These are phyloP conservation scores for Aspergillus puulaauensis DNA, from an alignment of 2,329 filamentous ascomycete species.

Conservation along the genomic window DNA sequence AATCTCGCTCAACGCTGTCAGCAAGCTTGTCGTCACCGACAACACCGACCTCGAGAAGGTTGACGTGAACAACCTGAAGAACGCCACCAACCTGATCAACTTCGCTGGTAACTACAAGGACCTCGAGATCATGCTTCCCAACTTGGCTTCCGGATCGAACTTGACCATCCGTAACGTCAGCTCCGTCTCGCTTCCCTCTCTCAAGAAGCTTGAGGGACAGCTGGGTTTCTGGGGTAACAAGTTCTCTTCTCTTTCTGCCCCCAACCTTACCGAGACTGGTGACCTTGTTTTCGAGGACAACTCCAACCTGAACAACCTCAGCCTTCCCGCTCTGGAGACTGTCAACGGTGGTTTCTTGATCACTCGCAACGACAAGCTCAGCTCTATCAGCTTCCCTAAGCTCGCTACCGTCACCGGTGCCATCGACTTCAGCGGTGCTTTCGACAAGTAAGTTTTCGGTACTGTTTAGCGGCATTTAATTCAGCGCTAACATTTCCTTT, in stretches of 20 bases:
- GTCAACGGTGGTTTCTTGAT: slow-evolving; percentile 80
- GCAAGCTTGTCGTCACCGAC: slow-evolving; percentile 81
- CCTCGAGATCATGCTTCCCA: slow-evolving; percentile 71
- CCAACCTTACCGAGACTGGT: slow-evolving; percentile 49
- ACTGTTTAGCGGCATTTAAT: background rate
- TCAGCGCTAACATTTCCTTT: slow-evolving; percentile 26
- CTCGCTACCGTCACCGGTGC: slow-evolving; percentile 74
- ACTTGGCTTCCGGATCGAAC: slow-evolving; percentile 75
- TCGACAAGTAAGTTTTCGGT: slow-evolving; percentile 66
- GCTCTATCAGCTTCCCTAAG: slow-evolving; percentile 63
- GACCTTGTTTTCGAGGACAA: slow-evolving; percentile 60
- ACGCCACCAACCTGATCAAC: slow-evolving; percentile 68
- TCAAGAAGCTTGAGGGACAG: slow-evolving; percentile 72
- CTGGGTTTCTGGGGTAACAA: slow-evolving; percentile 80
- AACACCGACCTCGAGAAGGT: slow-evolving; percentile 77
- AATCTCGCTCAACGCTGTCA: slow-evolving; percentile 74
- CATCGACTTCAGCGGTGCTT: slow-evolving; percentile 81
- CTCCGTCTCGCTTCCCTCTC: slow-evolving; percentile 69
- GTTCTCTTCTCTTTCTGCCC: slow-evolving; percentile 44
- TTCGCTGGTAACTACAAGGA: slow-evolving; percentile 78
- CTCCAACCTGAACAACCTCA: slow-evolving; percentile 66
- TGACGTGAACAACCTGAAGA: slow-evolving; percentile 70
- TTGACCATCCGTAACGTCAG: slow-evolving; percentile 81
- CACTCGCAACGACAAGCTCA: slow-evolving; percentile 82
- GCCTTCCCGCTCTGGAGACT: slow-evolving; percentile 65